Percentiles rank a stretch among this genome's conserved stretches.
phyloP scores from a whole-genome alignment of 2,329 filamentous ascomycete species.

The Botryosphaeria dothidea region DNA sequence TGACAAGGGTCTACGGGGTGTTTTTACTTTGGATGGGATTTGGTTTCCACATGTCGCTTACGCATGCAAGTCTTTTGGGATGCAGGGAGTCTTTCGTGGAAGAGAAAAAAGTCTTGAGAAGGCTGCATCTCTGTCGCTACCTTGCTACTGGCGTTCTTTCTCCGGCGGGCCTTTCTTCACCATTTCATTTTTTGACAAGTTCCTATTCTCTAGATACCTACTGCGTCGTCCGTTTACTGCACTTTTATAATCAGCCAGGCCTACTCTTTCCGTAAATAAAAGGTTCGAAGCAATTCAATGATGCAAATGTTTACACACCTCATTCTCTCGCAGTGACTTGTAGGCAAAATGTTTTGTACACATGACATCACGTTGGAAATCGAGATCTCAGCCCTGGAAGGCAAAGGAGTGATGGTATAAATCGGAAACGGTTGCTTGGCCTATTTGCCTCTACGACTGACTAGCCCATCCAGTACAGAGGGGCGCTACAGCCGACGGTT shows the following conservation, averaged over 20 bases:
- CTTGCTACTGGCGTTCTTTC: background rate
- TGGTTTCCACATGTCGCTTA: background rate
- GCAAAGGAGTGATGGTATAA: background rate
- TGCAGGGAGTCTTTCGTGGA: background rate
- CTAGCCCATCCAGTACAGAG: no score
- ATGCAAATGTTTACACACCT: background rate
- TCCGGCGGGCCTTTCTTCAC: background rate
- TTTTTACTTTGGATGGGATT: constrained; percentile 4
- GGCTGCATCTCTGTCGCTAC: background rate
- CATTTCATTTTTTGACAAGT: background rate
- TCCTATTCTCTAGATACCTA: constrained; percentile 3
- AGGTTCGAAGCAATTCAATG: background rate
- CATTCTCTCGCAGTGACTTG: background rate
- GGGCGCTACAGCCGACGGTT: no score
- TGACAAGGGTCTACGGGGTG: background rate
- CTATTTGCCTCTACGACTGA: background rate
- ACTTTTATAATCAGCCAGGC: background rate
- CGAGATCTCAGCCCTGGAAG: background rate
- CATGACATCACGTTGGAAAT: constrained; percentile 1
- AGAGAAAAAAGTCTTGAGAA: background rate
- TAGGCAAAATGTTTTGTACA: background rate
- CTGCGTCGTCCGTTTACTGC: background rate
- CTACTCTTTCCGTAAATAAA: background rate
- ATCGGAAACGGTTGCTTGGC: background rate
- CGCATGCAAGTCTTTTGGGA: constrained; percentile 4